Conservation (phyloP, 768 basidiomycete genomes). For the Tylopilus sp. region DNA sequence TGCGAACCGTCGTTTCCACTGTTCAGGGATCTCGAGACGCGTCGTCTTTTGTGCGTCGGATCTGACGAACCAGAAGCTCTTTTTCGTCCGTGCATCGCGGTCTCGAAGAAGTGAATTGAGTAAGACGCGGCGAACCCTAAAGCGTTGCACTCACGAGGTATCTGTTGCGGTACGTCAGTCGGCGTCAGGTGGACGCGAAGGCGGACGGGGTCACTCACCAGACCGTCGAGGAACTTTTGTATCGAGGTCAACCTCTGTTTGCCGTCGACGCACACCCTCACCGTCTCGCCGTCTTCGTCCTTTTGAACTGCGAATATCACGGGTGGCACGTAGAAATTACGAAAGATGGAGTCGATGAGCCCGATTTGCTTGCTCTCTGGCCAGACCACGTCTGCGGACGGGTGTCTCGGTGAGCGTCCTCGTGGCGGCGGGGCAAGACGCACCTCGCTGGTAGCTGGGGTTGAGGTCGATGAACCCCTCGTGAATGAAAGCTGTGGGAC, state of each 20-base stretch:
- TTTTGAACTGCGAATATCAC: conserved; percentile 44
- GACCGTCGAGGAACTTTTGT: conserved; percentile 46
- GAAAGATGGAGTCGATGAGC: conserved; percentile 49
- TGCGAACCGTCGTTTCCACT: conserved; percentile 49
- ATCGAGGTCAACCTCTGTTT: conserved; percentile 52
- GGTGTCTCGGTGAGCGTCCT: conserved; percentile 1
- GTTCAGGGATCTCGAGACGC: conserved; percentile 51
- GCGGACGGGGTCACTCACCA: conserved; percentile 25
- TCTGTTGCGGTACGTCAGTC: conserved; percentile 33
- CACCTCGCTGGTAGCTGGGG: conserved; percentile 72
- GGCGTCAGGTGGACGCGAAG: neutral
- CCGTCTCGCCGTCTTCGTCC: conserved; percentile 39
- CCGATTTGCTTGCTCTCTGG: conserved; percentile 59
- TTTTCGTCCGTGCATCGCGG: conserved; percentile 53
- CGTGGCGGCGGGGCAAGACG: conserved; percentile 3
- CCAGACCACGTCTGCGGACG: conserved; percentile 68
- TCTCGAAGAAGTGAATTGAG: conserved; percentile 38
- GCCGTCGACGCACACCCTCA: conserved; percentile 49
- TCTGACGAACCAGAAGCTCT: conserved; percentile 59
- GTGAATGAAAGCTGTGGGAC: conserved; percentile 54
- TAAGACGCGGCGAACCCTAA: conserved; percentile 1
- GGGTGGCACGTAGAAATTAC: conserved; percentile 53
- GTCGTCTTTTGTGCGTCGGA: conserved; percentile 42
- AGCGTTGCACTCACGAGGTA: conserved; percentile 44
- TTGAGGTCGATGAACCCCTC: conserved; percentile 67